Conservation (phyloP, 2,329 filamentous ascomycete genomes). For the Sarocladium brachiariae region DNA sequence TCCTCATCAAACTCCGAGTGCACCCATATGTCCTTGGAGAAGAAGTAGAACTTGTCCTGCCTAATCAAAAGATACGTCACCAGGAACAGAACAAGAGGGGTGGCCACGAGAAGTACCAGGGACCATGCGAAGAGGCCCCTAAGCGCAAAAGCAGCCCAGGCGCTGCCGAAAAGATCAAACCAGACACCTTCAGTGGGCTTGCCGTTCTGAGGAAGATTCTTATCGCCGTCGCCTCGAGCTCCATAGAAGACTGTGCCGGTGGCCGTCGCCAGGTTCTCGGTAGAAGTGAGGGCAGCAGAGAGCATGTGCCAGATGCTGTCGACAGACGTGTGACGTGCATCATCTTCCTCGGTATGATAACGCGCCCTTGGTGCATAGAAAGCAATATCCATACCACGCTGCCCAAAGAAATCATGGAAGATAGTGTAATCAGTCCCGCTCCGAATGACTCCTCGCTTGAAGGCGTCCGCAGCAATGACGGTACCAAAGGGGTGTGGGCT, state of each 20-base stretch:
- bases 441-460: conserved; percentile 67
- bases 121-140: conserved; percentile 84
- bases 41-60: conserved; percentile 82
- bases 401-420: conserved; percentile 68
- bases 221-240: conserved; percentile 43
- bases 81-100: conserved; percentile 65
- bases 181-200: conserved; percentile 68
- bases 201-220: conserved; percentile 59
- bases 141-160: conserved; percentile 72
- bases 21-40: conserved; percentile 54
- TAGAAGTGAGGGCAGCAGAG: conserved; percentile 70
- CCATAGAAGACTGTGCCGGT: conserved; percentile 61
- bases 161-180: conserved; percentile 84
- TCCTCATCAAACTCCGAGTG: conserved; percentile 53
- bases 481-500: conserved; percentile 74
- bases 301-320: conserved; percentile 89
- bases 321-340: conserved; percentile 67
- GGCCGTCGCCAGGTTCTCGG: conserved; percentile 63
- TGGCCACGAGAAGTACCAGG: conserved; percentile 71
- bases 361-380: conserved; percentile 81
- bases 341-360: conserved; percentile 90
- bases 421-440: conserved; percentile 89
- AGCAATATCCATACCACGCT: conserved; percentile 84
- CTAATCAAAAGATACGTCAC: conserved; percentile 63
- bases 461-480: conserved; percentile 77